Percentiles rank a stretch among this genome's conserved stretches.
phyloP scores from a whole-genome alignment of 345 rosid genomes.

The Pugionium dolabratum region DNA sequence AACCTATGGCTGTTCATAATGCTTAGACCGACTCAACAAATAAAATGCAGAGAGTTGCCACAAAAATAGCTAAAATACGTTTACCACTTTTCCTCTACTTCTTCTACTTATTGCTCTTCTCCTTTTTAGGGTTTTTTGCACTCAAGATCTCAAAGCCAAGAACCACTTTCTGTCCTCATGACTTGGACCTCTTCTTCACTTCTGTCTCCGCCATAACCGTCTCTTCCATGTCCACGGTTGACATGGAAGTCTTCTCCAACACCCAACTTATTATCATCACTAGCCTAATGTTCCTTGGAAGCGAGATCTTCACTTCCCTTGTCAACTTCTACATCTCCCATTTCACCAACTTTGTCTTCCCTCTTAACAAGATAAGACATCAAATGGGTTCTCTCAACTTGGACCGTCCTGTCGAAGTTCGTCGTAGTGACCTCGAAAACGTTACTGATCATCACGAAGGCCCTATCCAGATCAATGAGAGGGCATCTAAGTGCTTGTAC shows the following conservation, averaged over 20 bases:
- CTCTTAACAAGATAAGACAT: constrained; percentile 26
- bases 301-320: constrained; percentile 65
- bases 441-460: background rate
- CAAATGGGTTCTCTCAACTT: background rate
- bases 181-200: constrained; percentile 67
- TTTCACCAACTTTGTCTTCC: constrained; percentile 20
- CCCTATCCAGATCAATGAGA: constrained; percentile 9
- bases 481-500: constrained; percentile 41
- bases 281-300: constrained; percentile 60
- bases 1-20: background rate
- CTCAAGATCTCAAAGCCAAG: constrained; percentile 46
- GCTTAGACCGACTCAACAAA: background rate
- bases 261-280: constrained; percentile 57
- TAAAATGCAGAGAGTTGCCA: constrained; percentile 20
- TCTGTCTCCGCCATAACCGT: constrained; percentile 63
- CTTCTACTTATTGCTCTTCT: constrained; percentile 43
- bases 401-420: background rate
- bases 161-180: constrained; percentile 40
- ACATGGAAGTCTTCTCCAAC: constrained; percentile 83
- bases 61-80: constrained; percentile 18
- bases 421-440: constrained; percentile 4
- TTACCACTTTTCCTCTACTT: constrained; percentile 43
- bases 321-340: constrained; percentile 35
- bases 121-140: constrained; percentile 45
- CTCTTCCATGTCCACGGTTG: constrained; percentile 76